Base-by-base conservation (phyloP, 768 basidiomycete genomes). In the Dictyophora rubrovolvata region DNA sequence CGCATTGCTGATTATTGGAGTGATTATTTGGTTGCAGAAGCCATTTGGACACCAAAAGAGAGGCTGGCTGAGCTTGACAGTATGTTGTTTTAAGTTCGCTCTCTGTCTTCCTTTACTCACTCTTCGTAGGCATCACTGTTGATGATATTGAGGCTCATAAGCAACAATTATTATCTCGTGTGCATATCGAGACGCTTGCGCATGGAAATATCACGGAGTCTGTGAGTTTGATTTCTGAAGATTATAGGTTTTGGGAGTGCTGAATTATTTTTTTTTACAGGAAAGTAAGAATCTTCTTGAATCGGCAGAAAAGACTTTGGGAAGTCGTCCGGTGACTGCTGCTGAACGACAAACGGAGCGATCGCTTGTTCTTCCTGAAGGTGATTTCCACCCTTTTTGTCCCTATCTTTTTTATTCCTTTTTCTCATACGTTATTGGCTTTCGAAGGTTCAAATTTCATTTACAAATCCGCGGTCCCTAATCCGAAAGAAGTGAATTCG, bases 401-500 rank as follows among this genome's bases (percentile, higher is more conserved):
- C 18, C 23, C 16, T 12, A 42, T 42, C 42, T 42, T 42, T 12
- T 12, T 42, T 59, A 36, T 12, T n/a, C n/a, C n/a, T n/a, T n/a
- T n/a, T 54, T 9, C 35, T 16, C 2, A 28, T 28, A 28, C 2
- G 4, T 42, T 12, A 42, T 9, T n/a, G 12, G 42, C 18, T 61
- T 1, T 52, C 22, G 11, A 66, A 93, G 93, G 79, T 5, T 84
- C 81, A 49, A 86, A 93, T 67, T 79, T 78, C 64, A 76, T 85
- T 55, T 86, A 83, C 77, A 75, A 81, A 7, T 66, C 79, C 1
- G 76, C 77, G 1, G 81, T 95, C 22, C 83, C 84, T 4, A 97
- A 98, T 69, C 79, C 83, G 1, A 84, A 89, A 64, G 87, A 99
- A 71, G 75, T 85, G 53, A 99, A 98, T 72, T 90, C 87, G 6